These are phyloP conservation scores for Ziziphus jujuba DNA, from an alignment of 306 rosid genomes.

Conservation along the genomic window DNA sequence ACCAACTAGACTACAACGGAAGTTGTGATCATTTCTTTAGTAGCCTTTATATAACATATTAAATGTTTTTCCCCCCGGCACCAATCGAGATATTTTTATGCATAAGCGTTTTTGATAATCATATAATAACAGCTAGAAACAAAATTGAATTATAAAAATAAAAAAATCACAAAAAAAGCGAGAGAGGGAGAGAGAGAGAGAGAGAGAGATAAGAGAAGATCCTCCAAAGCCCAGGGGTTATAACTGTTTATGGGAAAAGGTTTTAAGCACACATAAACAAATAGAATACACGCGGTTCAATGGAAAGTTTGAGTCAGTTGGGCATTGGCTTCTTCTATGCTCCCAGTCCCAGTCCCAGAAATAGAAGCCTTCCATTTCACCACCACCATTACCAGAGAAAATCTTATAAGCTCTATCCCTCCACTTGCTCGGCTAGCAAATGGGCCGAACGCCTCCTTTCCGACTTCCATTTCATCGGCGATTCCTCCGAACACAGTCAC, in stretches of 20 bases:
- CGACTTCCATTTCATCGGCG: slow-evolving; percentile 87
- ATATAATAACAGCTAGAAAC: accelerated
- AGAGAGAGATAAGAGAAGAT: not conserved
- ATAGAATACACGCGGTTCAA: slow-evolving; percentile 1
- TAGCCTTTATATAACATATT: no score
- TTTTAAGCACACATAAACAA: slow-evolving; percentile 14
- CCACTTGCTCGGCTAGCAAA: slow-evolving; percentile 65
- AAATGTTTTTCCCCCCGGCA: no score
- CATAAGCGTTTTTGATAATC: no score
- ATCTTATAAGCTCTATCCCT: slow-evolving; percentile 34
- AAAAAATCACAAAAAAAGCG: no score
- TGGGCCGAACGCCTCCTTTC: slow-evolving; percentile 95
- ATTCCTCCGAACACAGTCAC: slow-evolving; percentile 40
- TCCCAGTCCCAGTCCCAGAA: slow-evolving; percentile 26
- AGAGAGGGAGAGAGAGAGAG: no score
- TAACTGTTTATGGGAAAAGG: not conserved
- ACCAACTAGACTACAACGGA: slow-evolving; percentile 59
- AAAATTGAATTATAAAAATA: not conserved
- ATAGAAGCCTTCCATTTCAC: slow-evolving; percentile 15
- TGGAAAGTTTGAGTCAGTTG: slow-evolving; percentile 49
- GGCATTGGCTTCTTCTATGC: slow-evolving; percentile 42
- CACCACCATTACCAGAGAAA: slow-evolving; percentile 1
- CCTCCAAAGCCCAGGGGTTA: not conserved
- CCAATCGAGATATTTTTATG: no score
- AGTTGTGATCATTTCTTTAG: no score